These are phyloP conservation scores for Vicia villosa DNA, from an alignment of 306 rosid species.

Conservation along the genomic window DNA sequence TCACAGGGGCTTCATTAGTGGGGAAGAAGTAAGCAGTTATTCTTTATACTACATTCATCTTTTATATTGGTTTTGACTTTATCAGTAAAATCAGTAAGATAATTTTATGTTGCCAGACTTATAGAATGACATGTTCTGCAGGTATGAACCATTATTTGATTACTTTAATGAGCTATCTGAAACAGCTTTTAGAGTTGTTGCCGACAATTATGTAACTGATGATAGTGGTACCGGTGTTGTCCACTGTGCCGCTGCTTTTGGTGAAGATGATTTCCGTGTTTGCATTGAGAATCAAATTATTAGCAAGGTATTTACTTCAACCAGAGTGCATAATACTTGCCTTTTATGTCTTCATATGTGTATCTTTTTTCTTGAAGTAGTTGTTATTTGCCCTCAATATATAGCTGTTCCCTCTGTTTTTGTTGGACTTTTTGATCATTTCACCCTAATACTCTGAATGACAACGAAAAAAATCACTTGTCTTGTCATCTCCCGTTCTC, in stretches of 20 bases:
- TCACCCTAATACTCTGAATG: neutral
- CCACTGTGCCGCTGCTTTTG: constrained; percentile 95
- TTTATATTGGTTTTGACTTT: constrained; percentile 24
- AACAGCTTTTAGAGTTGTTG: constrained; percentile 83
- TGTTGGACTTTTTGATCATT: neutral
- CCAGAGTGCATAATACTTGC: constrained; percentile 3
- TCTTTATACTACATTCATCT: constrained; percentile 13
- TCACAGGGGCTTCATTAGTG: constrained; percentile 70
- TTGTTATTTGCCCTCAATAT: neutral
- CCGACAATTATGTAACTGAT: constrained; percentile 85
- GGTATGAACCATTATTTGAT: constrained; percentile 82
- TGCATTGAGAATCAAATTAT: constrained; percentile 75
- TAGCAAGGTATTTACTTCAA: constrained; percentile 61
- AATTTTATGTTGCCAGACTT: constrained; percentile 23
- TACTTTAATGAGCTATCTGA: constrained; percentile 76
- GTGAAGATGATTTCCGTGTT: constrained; percentile 97
- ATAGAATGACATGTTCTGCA: constrained; percentile 43
- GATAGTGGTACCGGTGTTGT: constrained; percentile 98
- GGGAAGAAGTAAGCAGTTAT: constrained; percentile 76
- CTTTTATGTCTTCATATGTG: neutral
- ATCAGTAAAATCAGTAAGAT: constrained; percentile 11
- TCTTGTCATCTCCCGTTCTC: neutral
- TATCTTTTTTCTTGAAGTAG: neutral
- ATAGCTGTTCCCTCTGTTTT: neutral
- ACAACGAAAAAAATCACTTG: neutral